phyloP scores from a whole-genome alignment of 257 asterid species.

The Leptodermis oblonga region DNA sequence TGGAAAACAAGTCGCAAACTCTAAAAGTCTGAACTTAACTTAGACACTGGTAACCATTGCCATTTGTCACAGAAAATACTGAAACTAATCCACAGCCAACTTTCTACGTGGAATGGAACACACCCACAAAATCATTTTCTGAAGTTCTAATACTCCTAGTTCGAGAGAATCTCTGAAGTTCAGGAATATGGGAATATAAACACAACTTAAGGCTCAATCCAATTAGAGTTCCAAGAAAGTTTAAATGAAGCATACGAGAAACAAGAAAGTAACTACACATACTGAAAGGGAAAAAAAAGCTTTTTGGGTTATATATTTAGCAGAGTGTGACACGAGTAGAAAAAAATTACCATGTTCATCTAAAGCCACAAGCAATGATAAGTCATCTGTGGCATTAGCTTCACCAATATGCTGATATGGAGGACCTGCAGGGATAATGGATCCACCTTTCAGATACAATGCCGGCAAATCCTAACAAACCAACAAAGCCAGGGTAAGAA shows the following conservation, averaged over 20 bases:
- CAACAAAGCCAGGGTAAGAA: constrained; percentile 18
- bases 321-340: constrained; percentile 9
- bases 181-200: background rate
- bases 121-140: no score
- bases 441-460: constrained; percentile 83
- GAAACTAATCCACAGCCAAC: background rate
- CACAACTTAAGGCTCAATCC: background rate
- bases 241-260: background rate
- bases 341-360: constrained; percentile 59
- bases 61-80: background rate
- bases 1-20: background rate
- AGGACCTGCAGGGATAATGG: constrained; percentile 67
- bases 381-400: constrained; percentile 65
- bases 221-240: background rate
- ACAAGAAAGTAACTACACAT: background rate
- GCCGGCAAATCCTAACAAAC: constrained; percentile 77
- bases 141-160: background rate
- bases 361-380: constrained; percentile 70
- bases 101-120: background rate
- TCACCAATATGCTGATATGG: constrained; percentile 72
- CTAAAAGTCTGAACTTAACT: background rate
- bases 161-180: background rate
- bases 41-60: background rate
- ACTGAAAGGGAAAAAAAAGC: background rate
- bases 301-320: background rate